Base-by-base conservation (phyloP, 768 basidiomycete species). In the Pisolithus orientalis region DNA sequence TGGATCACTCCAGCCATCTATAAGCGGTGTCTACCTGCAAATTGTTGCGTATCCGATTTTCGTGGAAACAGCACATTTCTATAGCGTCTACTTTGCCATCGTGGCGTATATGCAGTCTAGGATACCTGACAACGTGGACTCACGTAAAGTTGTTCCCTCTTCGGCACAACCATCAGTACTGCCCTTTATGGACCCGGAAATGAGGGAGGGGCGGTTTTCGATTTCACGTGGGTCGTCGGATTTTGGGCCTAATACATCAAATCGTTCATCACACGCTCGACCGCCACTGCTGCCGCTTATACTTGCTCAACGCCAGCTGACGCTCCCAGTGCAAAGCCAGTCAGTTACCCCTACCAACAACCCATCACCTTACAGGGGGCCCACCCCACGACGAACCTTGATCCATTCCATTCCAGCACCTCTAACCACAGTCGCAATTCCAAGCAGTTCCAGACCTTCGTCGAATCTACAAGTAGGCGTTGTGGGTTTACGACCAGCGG, bases 1-100 rank as follows among this genome's bases (percentile, higher is more conserved):
- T 84, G 83, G 83, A 58, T 80, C 39, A 64, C 73, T 47, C 83
- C 83, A 24, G 63, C 64, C 3, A 60, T 83, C 40, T 64, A 82
- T 84, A 53, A 56, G 81, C 66, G 5, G 14, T 3, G 10, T 28
- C 17, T 53, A 54, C 37, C 11, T 59, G 42, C 52, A 39, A 54
- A 9, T 10, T 47, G 11, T 44, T 49, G 44, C 4, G 10, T 6
- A 21, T n/a, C 17, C 59, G 8, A 53, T 40, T n/a, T 24, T 48
- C 50, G 31, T 7, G 37, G 29, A 25, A 21, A 37, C 42, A 80
- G 80, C 80, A 39, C 28, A 73, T n/a, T 24, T 68, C 17, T 81
- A 82, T 51, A 62, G 70, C 6, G 53, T 50, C n/a, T 72, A 73
- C 44, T 73, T 82, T 47, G 68, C 65, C 14, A 17, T 67, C 16